Evolutionary conservation across 1,284 basidiomycete species (phyloP).

Genomic region (Leccinum pachyderme): DNA sequence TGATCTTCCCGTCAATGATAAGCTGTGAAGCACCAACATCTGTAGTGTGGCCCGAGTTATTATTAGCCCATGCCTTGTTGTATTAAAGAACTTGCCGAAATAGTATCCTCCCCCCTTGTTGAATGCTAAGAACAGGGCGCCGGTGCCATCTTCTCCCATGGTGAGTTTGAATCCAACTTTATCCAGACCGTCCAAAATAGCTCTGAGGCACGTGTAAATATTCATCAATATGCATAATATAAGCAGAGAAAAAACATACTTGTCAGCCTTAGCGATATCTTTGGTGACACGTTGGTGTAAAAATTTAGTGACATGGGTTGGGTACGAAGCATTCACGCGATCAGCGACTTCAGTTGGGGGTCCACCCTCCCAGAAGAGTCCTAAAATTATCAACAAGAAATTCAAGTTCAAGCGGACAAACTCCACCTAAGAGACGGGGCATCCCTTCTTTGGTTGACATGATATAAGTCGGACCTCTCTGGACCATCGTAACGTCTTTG

Average conservation of each 20-base stretch:
- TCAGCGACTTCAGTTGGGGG: constrained; percentile 42
- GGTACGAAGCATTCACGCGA: constrained; percentile 36
- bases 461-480: constrained; percentile 61
- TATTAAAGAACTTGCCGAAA: constrained; percentile 32
- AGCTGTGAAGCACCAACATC: constrained; percentile 65
- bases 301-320: constrained; percentile 25
- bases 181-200: constrained; percentile 50
- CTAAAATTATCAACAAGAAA: constrained; percentile 22
- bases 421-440: constrained; percentile 37
- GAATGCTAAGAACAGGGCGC: constrained; percentile 35
- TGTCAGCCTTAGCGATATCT: constrained; percentile 23
- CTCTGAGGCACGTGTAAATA: constrained; percentile 35
- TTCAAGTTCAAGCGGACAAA: constrained; percentile 14
- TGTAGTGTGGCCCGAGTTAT: constrained; percentile 13
- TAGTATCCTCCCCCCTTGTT: constrained; percentile 44
- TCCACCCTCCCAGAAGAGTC: constrained; percentile 41
- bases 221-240: constrained; percentile 37
- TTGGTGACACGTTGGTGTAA: constrained; percentile 44
- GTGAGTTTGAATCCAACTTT: constrained; percentile 60
- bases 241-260: constrained; percentile 5
- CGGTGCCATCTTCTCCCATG: constrained; percentile 52
- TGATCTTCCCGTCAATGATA: constrained; percentile 71
- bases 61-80: neutral
- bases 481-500: constrained; percentile 60
- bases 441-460: constrained; percentile 49